Base-by-base conservation (phyloP, 2,329 filamentous ascomycete genomes). In the Botrytis medusae region DNA sequence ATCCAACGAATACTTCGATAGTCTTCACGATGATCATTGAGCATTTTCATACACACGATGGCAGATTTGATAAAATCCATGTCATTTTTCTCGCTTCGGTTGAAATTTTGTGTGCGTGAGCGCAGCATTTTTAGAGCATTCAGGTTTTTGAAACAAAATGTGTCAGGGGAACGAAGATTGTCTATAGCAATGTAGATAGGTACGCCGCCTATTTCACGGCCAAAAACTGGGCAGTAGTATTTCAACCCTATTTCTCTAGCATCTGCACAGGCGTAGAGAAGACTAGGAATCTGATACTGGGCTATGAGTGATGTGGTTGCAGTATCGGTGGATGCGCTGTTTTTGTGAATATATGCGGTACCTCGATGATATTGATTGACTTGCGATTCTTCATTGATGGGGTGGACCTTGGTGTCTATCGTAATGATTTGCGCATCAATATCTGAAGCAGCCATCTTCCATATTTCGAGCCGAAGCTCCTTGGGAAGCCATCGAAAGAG, bases 371-470 rank as follows among this genome's bases (percentile, higher is more conserved):
- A 40, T 14, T 67, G 64, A 20, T 51, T 54, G 46, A 14, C 25
- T 51, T 67, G 25, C 46, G 34, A 48, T 18, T 18, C 4, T 22
- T 25, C 32, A 40, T 54, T 20, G 8, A 22, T 25, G 4, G 4
- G 34, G 12, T 54, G 25, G 5, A n/a, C 25, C 4, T 40, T 34
- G 34, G 25, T 67, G 25, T 25, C 34, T 40, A 65, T 67, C 25
- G 64, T 67, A 34, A 67, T 40, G 5, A 67, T 54, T 40, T 67
- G 46, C 34, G 46, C 46, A 29, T 54, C 64, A 46, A 67, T 67
- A 12, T 54, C 46, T 54, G 34, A 8, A 40, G 34, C 46, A 14
- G 46, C 46, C 1, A 34, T 22, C 7, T 40, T 16, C 64, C 64
- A 67, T 40, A 67, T 67, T 29, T 40, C 46, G 40, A 67, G 32